Conservation (phyloP, 495 filamentous ascomycete genomes). For the Pyrenula aspistea region DNA sequence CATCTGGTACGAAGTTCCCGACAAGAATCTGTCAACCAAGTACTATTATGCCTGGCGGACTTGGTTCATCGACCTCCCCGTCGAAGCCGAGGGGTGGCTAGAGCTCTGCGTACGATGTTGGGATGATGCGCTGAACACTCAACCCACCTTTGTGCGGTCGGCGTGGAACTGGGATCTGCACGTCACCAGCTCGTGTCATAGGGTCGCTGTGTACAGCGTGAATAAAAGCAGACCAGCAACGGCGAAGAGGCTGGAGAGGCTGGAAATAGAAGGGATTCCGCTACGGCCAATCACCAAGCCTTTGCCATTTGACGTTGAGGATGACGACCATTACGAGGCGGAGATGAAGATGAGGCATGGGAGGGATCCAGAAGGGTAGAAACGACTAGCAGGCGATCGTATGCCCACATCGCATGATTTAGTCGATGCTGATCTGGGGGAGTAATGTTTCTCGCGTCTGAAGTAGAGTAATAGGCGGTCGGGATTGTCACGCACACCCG, state of each 20-base stretch:
- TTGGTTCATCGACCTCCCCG: constrained; percentile 40
- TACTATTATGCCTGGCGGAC: constrained; percentile 41
- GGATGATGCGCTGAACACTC: constrained; percentile 46
- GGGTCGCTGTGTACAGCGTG: constrained; percentile 44
- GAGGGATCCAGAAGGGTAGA: constrained; percentile 24
- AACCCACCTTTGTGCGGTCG: constrained; percentile 28
- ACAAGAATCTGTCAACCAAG: constrained; percentile 37
- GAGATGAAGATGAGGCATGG: constrained; percentile 23
- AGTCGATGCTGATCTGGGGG: background rate
- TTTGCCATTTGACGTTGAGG: constrained; percentile 27
- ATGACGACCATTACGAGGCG: constrained; percentile 29
- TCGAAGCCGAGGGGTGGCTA: constrained; percentile 47
- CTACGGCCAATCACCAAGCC: constrained; percentile 32
- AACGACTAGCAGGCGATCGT: too few species aligned
- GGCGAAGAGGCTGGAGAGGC: constrained; percentile 26
- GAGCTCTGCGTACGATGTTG: constrained; percentile 44
- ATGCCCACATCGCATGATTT: background rate
- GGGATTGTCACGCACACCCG: background rate
- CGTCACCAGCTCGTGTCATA: constrained; percentile 43
- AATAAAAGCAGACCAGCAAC: constrained; percentile 36
- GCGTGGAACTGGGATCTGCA: constrained; percentile 44
- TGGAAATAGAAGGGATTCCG: constrained; percentile 26
- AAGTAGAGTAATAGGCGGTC: background rate
- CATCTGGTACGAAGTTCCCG: constrained; percentile 44
- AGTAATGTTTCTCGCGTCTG: background rate